phyloP scores from a whole-genome alignment of 164 flowering plant species.

The Berberis thunbergii region DNA sequence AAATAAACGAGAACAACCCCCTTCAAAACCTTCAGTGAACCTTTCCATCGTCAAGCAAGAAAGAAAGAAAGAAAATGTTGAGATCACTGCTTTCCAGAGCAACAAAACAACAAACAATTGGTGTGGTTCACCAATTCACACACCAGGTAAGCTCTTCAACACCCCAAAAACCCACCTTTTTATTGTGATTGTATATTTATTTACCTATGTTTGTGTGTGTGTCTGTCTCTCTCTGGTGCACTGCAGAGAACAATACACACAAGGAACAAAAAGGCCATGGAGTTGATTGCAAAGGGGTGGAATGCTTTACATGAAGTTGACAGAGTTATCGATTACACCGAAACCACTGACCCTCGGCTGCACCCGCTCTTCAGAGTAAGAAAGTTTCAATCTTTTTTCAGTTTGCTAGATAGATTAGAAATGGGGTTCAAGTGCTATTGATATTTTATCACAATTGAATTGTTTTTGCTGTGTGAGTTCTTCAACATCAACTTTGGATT shows the following conservation, averaged over 20 bases:
- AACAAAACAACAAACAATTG: constrained; percentile 1
- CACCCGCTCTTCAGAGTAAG: constrained; percentile 54
- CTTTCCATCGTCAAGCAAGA: no score
- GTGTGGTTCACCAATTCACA: constrained; percentile 12
- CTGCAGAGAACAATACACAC: constrained; percentile 66
- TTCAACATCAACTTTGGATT: background rate
- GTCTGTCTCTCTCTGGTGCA: background rate
- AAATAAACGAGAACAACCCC: no score
- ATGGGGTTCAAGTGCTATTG: background rate
- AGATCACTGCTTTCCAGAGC: constrained; percentile 15
- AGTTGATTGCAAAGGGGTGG: constrained; percentile 79
- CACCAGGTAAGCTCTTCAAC: constrained; percentile 7
- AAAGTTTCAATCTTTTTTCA: background rate
- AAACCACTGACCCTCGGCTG: constrained; percentile 69
- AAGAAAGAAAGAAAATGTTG: constrained; percentile 17
- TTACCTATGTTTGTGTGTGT: background rate
- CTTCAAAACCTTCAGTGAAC: no score
- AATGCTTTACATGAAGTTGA: constrained; percentile 87
- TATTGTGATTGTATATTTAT: background rate
- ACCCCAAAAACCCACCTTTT: background rate
- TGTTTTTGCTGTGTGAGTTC: background rate
- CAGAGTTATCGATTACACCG: constrained; percentile 71
- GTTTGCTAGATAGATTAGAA: background rate
- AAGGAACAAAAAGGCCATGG: constrained; percentile 82
- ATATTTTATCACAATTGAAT: background rate